A percentile compares a stretch with the other conserved stretches of the same genome.
These are phyloP conservation scores for Neoboletus magnificus DNA, from an alignment of 768 basidiomycete genomes.

Conservation along the genomic window DNA sequence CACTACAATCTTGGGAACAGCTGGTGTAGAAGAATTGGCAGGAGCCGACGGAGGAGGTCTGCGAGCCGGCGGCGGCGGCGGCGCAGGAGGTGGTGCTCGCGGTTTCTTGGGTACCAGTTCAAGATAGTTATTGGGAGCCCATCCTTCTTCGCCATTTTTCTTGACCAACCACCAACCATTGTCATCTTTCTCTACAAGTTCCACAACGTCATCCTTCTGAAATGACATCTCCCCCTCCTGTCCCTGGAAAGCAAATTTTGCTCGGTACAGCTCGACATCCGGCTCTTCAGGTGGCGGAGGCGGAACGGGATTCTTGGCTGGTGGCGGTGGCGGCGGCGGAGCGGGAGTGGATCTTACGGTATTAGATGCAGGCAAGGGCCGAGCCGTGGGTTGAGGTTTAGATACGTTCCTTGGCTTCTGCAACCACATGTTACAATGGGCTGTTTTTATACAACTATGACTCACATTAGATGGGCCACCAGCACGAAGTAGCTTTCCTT, in stretches of 20 bases:
- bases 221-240: slow-evolving; percentile 90
- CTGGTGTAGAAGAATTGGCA: slow-evolving; percentile 32
- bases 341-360: slow-evolving; percentile 21
- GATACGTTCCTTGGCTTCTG: slow-evolving; percentile 44
- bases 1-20: slow-evolving; percentile 34
- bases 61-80: slow-evolving; percentile 63
- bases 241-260: slow-evolving; percentile 89
- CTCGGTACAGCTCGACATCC: slow-evolving; percentile 72
- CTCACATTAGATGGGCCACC: slow-evolving; percentile 69
- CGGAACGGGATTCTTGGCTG: slow-evolving; percentile 44
- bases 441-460: not conserved
- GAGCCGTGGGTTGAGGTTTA: slow-evolving; percentile 41
- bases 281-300: slow-evolving; percentile 59
- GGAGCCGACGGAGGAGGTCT: slow-evolving; percentile 46
- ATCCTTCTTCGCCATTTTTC: slow-evolving; percentile 79
- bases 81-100: slow-evolving; percentile 61
- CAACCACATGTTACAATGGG: slow-evolving; percentile 4
- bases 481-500: slow-evolving; percentile 74
- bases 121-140: slow-evolving; percentile 94
- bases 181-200: slow-evolving; percentile 86
- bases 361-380: slow-evolving; percentile 52
- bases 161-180: slow-evolving; percentile 99
- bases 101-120: slow-evolving; percentile 72
- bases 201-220: slow-evolving; percentile 88
- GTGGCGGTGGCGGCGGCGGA: slow-evolving; percentile 37